Conservation (phyloP, 768 basidiomycete species). For the Leucogyrophana mollusca region DNA sequence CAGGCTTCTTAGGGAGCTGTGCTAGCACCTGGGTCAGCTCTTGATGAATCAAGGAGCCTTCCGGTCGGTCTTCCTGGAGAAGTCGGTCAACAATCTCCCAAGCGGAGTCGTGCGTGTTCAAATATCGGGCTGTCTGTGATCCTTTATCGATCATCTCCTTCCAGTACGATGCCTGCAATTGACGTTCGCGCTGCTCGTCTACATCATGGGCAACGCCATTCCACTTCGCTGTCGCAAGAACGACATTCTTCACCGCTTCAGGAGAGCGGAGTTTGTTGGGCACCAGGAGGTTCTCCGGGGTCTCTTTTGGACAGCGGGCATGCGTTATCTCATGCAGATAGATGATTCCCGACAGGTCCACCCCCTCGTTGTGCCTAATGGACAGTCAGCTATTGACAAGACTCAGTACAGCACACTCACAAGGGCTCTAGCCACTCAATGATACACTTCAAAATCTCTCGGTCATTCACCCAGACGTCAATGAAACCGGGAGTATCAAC, state of each 20-base stretch:
- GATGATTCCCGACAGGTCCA: too few species aligned
- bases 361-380: slow-evolving; percentile 8
- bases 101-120: slow-evolving; percentile 9
- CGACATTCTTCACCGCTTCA: slow-evolving; percentile 25
- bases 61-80: too few species aligned
- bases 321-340: slow-evolving; percentile 23
- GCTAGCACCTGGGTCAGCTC: too few species aligned
- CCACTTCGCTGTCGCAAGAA: slow-evolving; percentile 36
- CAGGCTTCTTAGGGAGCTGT: too few species aligned
- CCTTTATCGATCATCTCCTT: slow-evolving; percentile 9
- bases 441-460: slow-evolving; percentile 9
- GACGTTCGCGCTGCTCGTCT: slow-evolving; percentile 22
- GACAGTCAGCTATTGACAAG: too few species aligned
- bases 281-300: slow-evolving; percentile 27
- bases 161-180: slow-evolving; percentile 18
- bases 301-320: slow-evolving; percentile 26
- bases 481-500: slow-evolving; percentile 16
- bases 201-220: slow-evolving; percentile 14
- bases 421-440: slow-evolving; percentile 15
- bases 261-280: slow-evolving; percentile 18
- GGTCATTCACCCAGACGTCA: slow-evolving; percentile 7
- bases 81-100: slow-evolving; percentile 7
- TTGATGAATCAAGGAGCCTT: too few species aligned
- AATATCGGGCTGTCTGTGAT: slow-evolving; percentile 6
- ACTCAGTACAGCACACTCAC: slow-evolving; percentile 10